Conservation (phyloP, 2,329 filamentous ascomycete genomes). For the Thielaviopsis ethacetica region DNA sequence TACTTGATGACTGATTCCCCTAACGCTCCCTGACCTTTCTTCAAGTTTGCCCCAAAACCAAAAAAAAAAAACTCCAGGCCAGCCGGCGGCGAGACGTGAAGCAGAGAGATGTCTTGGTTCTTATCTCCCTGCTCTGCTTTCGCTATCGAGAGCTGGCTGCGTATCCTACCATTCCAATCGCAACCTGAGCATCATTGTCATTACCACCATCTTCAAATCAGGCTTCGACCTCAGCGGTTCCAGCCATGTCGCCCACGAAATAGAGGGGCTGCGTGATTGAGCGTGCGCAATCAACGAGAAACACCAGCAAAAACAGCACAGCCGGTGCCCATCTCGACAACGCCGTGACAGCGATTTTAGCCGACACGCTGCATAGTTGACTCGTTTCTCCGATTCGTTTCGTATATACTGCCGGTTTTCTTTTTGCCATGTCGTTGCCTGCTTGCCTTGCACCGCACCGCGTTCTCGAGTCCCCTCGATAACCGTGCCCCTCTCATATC, state of each 20-base stretch:
- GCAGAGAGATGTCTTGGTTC: neutral
- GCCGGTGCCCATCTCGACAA: neutral
- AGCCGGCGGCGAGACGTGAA: neutral
- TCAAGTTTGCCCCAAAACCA: neutral
- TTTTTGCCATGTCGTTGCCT: neutral
- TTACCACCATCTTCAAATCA: neutral
- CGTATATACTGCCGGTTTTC: neutral
- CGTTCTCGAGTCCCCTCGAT: neutral
- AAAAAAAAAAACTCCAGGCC: neutral
- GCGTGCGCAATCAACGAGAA: neutral
- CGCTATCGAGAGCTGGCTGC: neutral
- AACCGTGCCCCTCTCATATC: neutral
- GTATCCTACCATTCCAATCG: slow-evolving; percentile 13
- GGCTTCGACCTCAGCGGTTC: neutral
- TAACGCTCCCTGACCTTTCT: neutral
- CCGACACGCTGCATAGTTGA: neutral
- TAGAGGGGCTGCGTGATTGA: neutral
- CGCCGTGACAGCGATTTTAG: neutral
- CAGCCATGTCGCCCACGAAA: neutral
- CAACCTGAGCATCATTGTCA: neutral
- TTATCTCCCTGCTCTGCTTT: neutral
- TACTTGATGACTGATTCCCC: slow-evolving; percentile 29
- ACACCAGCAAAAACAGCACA: neutral
- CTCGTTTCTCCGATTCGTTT: neutral
- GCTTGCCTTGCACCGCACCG: neutral